Base-by-base conservation (phyloP, 306 rosid genomes). In the Albizia julibrissin region DNA sequence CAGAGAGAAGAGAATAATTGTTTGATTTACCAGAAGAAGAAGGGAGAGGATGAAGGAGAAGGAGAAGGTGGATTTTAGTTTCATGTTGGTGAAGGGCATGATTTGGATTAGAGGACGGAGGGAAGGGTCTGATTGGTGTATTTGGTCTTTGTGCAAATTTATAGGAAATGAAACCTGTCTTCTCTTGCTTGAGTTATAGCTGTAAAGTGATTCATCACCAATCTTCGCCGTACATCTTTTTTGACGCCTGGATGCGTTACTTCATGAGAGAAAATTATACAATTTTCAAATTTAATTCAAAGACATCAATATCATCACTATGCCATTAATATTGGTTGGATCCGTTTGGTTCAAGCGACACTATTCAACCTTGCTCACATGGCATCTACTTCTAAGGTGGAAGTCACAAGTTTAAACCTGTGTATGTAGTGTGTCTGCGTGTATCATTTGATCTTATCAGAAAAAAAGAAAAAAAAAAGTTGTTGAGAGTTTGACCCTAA, bases 1-100 rank as follows among this genome's bases (percentile, higher is more conserved):
- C 62, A 56, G 61, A 21, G 22, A 54, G 21, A 1, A 15, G 26
- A 31, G 3, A 29, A 37, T 37, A 37, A 37, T 6, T 5, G 40
- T 37, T 37, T 6, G 6, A 37, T 16, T 47, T 87, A 93, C 97
- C 95, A 83, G 75, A 75, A 90, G 83, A 74, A 89, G 79, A 66
- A 87, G 82, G 54, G 87, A 82, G 62, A 90, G 31, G 42, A 82
- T 5, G 50, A 19, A 0, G 76, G 84, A 64, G 59, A 82, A 58
- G 62, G 83, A 79, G 64, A 79, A 52, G 71, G 77, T 21, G 62
- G 91, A 68, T 68, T 84, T 90, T 94, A 92, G 76, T 47, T 84
- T 90, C 97, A 92, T 90, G 31, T 78, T 44, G 49, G 58, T 18
- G 61, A 24, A 58, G 67, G 52, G 62, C 69, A 54, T 24, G 29